Conservation (phyloP, 1,284 basidiomycete genomes). For the Sanguinoderma infundibulare region DNA sequence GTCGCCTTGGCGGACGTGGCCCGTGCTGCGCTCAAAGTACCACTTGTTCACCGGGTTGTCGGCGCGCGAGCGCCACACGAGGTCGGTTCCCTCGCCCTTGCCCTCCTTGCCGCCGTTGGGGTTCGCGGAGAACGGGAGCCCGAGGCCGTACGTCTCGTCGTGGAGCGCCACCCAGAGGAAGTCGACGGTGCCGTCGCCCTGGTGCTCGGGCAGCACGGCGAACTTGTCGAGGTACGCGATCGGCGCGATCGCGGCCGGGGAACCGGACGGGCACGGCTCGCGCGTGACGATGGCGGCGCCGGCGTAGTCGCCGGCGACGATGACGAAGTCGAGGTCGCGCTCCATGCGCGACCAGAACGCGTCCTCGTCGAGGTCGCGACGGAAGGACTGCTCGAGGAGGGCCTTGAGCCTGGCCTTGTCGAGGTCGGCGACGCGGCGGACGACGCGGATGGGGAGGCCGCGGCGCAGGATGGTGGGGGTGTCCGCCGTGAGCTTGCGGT, state of each 20-base stretch:
- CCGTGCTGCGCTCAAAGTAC: constrained; percentile 97
- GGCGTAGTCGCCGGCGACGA: constrained; percentile 95
- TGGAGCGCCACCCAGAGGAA: constrained; percentile 99
- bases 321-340: constrained; percentile 86
- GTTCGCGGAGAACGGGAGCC: constrained; percentile 92
- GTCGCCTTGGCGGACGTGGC: constrained; percentile 82
- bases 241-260: constrained; percentile 39
- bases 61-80: constrained; percentile 93
- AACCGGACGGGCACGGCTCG: constrained; percentile 55
- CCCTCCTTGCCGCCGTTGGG: constrained; percentile 93
- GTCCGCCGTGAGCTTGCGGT: constrained; percentile 83
- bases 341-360: constrained; percentile 85
- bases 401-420: constrained; percentile 79
- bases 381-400: constrained; percentile 89
- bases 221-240: constrained; percentile 99
- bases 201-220: constrained; percentile 91
- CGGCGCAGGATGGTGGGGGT: constrained; percentile 94
- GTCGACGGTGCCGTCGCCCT: constrained; percentile 98
- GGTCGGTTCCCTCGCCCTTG: constrained; percentile 87
- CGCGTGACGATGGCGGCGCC: constrained; percentile 95
- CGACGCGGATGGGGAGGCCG: constrained; percentile 86
- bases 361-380: constrained; percentile 72
- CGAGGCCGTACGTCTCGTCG: constrained; percentile 97
- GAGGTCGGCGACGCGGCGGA: constrained; percentile 68
- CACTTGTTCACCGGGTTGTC: constrained; percentile 99